phyloP scores from a whole-genome alignment of 176 grass and related monocot genomes.

The Puya raimondii region DNA sequence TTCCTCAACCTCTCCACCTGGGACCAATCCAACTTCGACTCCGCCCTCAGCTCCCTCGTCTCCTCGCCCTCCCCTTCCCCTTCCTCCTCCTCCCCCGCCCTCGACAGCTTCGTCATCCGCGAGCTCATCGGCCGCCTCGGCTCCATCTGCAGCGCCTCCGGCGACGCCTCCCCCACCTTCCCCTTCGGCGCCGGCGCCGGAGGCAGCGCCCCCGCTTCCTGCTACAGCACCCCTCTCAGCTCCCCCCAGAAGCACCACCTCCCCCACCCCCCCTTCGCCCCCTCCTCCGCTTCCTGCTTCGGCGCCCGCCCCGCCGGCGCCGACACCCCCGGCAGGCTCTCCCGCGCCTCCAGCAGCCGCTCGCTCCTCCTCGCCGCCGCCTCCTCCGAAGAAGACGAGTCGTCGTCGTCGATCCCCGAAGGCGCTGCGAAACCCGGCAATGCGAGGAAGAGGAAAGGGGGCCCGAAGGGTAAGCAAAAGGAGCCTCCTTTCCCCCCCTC shows the following conservation, averaged over 20 bases:
- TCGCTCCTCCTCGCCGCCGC: conserved; percentile 33
- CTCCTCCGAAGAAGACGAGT: not conserved
- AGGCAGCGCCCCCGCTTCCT: conserved; percentile 37
- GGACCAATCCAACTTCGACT: conserved; percentile 37
- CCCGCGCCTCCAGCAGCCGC: conserved; percentile 36
- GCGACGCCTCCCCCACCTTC: conserved; percentile 11
- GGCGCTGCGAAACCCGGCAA: conserved; percentile 1
- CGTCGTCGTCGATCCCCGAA: not conserved
- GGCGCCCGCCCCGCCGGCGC: not conserved
- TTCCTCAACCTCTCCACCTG: conserved; percentile 12
- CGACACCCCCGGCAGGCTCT: conserved; percentile 25
- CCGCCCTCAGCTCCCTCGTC: conserved; percentile 51
- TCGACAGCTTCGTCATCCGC: conserved; percentile 28
- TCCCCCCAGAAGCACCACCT: conserved; percentile 38
- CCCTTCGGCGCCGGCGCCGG: not conserved
- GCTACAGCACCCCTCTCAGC: conserved; percentile 55
- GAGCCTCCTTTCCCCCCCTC: conserved; percentile 12
- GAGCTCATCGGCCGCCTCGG: conserved; percentile 64
- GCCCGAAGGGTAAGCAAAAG: conserved; percentile 36
- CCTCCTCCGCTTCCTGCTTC: conserved; percentile 10
- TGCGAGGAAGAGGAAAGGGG: conserved; percentile 39
- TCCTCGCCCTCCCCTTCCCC: conserved; percentile 34
- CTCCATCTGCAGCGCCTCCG: conserved; percentile 47
- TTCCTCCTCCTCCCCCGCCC: not conserved
- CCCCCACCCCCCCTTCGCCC: conserved; percentile 8